A percentile compares a stretch with the other conserved stretches of the same genome.
Evolutionary conservation across 2,329 filamentous ascomycete species (phyloP).

Genomic region (Atkinsonella hypoxylon): DNA sequence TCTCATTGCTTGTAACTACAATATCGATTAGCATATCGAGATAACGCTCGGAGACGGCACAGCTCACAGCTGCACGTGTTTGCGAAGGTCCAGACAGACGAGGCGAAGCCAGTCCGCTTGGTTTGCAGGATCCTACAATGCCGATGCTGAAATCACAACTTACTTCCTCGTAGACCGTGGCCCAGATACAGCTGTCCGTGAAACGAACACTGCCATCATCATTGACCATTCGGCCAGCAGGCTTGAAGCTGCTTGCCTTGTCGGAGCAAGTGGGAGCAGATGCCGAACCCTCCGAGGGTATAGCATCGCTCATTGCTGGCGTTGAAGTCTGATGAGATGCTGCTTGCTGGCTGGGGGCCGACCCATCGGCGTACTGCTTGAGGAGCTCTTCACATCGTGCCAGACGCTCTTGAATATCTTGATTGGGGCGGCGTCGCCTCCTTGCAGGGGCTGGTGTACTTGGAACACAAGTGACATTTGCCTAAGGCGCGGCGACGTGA

Average conservation of each 20-base stretch:
- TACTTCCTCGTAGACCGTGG: conserved; percentile 44
- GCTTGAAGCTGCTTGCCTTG: conserved; percentile 27
- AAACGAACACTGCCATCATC: conserved; percentile 44
- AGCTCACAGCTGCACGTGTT: not conserved
- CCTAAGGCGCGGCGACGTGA: conserved; percentile 24
- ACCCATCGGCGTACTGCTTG: conserved; percentile 40
- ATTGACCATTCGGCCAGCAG: conserved; percentile 40
- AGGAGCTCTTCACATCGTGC: conserved; percentile 46
- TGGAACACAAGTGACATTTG: conserved; percentile 46
- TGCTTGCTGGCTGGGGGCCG: conserved; percentile 14
- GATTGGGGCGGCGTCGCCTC: conserved; percentile 46
- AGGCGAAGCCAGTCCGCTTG: not conserved
- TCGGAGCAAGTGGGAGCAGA: conserved; percentile 17
- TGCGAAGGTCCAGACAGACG: not conserved
- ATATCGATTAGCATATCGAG: conserved; percentile 8
- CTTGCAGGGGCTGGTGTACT: conserved; percentile 48
- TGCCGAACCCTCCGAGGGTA: conserved; percentile 15
- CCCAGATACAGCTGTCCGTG: conserved; percentile 44
- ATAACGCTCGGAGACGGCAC: not conserved
- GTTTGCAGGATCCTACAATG: not conserved
- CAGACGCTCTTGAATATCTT: conserved; percentile 48
- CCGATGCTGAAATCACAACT: conserved; percentile 11
- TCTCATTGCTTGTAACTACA: conserved; percentile 44
- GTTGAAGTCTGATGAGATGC: conserved; percentile 9
- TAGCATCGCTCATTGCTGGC: conserved; percentile 7